phyloP scores from a whole-genome alignment of 2,329 filamentous ascomycete species.

The Sporothrix mexicana region DNA sequence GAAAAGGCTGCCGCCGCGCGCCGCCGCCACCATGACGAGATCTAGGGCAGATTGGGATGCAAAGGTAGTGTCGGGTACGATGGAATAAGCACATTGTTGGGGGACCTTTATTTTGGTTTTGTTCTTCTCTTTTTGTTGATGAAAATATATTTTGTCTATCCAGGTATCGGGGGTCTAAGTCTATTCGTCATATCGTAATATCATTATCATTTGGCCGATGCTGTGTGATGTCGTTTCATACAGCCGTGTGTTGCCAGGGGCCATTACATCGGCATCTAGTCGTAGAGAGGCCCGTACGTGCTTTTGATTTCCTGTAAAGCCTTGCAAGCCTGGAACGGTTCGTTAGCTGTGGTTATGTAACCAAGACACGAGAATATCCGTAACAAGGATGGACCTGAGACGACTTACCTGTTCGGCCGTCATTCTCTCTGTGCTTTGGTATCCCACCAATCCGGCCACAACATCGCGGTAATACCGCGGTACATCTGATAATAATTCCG shows the following conservation, averaged over 20 bases:
- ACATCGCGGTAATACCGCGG: constrained; percentile 64
- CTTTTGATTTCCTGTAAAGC: no score
- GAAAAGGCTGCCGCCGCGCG: constrained; percentile 12
- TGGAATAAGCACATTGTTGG: not conserved
- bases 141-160: no score
- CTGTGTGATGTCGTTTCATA: not conserved
- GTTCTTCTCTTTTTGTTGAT: no score
- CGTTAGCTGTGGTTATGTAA: no score
- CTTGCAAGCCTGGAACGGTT: no score
- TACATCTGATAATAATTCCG: constrained; percentile 68
- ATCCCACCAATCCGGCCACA: constrained; percentile 71
- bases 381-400: no score
- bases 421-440: constrained; percentile 68
- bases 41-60: not conserved
- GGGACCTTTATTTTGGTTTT: no score
- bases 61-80: not conserved
- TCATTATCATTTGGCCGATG: not conserved
- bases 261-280: no score
- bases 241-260: no score
- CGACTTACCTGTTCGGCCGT: constrained; percentile 66
- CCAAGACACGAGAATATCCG: no score
- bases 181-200: not conserved
- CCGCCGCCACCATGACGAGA: not conserved
- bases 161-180: not conserved
- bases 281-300: no score